Evolutionary conservation across 2,329 filamentous ascomycete species (phyloP).

Genomic region (Talaromyces sp.): DNA sequence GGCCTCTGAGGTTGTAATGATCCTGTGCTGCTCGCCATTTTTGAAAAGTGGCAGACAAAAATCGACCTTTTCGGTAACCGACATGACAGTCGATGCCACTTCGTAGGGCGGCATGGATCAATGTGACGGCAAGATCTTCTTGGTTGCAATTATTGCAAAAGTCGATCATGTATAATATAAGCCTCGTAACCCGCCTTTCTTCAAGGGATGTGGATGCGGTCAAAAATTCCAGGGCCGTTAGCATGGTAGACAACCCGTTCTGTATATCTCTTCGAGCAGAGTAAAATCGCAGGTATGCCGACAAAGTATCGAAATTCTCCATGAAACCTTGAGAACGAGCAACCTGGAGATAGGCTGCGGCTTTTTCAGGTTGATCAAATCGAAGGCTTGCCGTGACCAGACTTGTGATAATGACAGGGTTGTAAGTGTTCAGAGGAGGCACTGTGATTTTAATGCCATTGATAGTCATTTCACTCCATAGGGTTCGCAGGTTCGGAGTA

Average conservation of each 20-base stretch:
- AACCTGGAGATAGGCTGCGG: constrained; percentile 35
- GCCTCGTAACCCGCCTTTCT: constrained; percentile 22
- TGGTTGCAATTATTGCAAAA: constrained; percentile 32
- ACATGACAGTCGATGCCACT: constrained; percentile 28
- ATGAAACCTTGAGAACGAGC: constrained; percentile 30
- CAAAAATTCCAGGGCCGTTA: constrained; percentile 30
- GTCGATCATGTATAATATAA: constrained; percentile 34
- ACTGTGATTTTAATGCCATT: constrained; percentile 33
- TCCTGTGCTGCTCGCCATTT: constrained; percentile 24
- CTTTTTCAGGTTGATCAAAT: constrained; percentile 36
- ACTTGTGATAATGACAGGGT: constrained; percentile 28
- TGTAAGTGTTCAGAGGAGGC: constrained; percentile 28
- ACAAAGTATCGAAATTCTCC: constrained; percentile 32
- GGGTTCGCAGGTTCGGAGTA: constrained; percentile 26
- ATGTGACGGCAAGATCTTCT: constrained; percentile 22
- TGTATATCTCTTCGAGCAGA: constrained; percentile 31
- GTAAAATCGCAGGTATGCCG: constrained; percentile 34
- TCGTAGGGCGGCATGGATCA: constrained; percentile 31
- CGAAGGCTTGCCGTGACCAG: constrained; percentile 33
- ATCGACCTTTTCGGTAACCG: constrained; percentile 13
- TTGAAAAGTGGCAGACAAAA: constrained; percentile 1
- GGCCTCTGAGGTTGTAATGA: constrained; percentile 6
- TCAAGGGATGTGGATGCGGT: constrained; percentile 27
- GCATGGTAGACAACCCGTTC: constrained; percentile 26
- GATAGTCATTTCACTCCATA: constrained; percentile 22